These are phyloP conservation scores for Wickerhamiella brachini DNA, from an alignment of 805 yeast genomes.

Conservation along the genomic window DNA sequence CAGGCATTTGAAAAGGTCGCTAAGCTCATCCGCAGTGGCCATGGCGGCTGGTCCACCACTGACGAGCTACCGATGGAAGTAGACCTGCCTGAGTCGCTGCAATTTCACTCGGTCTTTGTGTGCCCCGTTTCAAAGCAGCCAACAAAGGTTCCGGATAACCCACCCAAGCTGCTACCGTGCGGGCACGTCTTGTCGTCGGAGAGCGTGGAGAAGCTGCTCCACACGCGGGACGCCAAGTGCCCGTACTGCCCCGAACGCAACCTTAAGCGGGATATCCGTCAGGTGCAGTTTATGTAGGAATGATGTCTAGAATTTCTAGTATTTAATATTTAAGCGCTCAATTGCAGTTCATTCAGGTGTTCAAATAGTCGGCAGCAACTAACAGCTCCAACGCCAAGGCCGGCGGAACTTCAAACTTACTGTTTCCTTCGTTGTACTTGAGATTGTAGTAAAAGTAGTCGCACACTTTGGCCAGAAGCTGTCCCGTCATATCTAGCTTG, in stretches of 20 bases:
- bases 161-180: constrained; percentile 51
- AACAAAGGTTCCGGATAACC: constrained; percentile 39
- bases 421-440: constrained; percentile 34
- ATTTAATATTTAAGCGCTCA: too few species aligned
- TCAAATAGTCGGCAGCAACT: constrained; percentile 85
- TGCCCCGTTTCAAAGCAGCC: constrained; percentile 62
- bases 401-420: constrained; percentile 72
- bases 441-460: constrained; percentile 71
- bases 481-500: constrained; percentile 46
- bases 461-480: constrained; percentile 60
- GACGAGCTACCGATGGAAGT: constrained; percentile 29
- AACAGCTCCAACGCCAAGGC: constrained; percentile 84
- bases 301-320: too few species aligned
- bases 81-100: constrained; percentile 37
- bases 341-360: constrained; percentile 16
- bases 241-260: constrained; percentile 46
- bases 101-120: constrained; percentile 52
- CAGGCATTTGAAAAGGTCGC: neutral
- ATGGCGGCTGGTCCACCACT: constrained; percentile 1
- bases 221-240: constrained; percentile 32
- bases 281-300: neutral
- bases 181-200: constrained; percentile 49
- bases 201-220: constrained; percentile 35
- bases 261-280: neutral
- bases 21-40: neutral